These are phyloP conservation scores for Pouteria campechiana DNA, from an alignment of 179 eudicot genomes.

Conservation along the genomic window DNA sequence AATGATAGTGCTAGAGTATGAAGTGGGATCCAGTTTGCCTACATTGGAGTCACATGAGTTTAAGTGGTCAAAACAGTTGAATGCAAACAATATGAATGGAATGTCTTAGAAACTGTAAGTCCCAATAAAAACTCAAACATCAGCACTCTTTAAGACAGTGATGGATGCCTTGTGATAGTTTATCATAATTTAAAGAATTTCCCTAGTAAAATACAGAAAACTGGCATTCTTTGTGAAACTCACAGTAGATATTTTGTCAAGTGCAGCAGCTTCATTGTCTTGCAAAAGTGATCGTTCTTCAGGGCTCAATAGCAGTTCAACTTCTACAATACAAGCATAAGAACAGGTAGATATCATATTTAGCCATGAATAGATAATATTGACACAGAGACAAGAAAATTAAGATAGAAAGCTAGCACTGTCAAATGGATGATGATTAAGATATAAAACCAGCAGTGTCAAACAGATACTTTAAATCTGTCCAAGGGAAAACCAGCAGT, in stretches of 20 bases:
- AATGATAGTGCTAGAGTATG: conserved; percentile 82
- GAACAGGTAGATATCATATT: too few species aligned
- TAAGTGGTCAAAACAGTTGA: neutral
- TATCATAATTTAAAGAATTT: neutral
- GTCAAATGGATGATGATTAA: too few species aligned
- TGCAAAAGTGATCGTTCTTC: conserved; percentile 61
- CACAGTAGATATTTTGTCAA: conserved; percentile 74
- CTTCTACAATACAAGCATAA: too few species aligned
- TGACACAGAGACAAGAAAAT: neutral
- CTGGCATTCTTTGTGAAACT: conserved; percentile 10
- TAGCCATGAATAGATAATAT: too few species aligned
- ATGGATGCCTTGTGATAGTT: too few species aligned
- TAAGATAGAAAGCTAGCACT: too few species aligned
- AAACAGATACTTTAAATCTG: too few species aligned
- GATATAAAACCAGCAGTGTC: too few species aligned
- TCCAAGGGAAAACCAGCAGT: too few species aligned
- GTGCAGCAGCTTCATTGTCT: conserved; percentile 45
- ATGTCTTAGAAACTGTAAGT: neutral
- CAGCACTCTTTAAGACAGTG: neutral
- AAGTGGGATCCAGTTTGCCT: conserved; percentile 81
- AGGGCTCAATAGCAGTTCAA: conserved; percentile 58
- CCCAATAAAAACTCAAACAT: neutral
- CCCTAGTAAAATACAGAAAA: neutral
- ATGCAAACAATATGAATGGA: neutral
- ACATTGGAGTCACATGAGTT: neutral